Conservation (phyloP, 495 filamentous ascomycete genomes). For the Hyaloscypha bicolor region DNA sequence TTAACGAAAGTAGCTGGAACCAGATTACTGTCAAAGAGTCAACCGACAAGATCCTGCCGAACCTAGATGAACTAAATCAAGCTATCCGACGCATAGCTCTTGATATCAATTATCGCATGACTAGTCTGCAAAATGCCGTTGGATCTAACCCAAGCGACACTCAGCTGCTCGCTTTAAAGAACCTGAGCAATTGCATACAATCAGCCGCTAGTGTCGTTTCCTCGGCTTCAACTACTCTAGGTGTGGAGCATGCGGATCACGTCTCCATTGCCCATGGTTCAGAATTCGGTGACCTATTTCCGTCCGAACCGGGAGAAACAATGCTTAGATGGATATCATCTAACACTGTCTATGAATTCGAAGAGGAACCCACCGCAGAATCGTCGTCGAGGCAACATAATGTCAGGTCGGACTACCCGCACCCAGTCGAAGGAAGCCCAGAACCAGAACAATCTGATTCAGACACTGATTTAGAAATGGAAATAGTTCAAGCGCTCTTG, state of each 20-base stretch:
- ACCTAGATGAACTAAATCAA: slow-evolving; percentile 23
- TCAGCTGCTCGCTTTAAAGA: slow-evolving; percentile 7
- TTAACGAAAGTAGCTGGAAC: slow-evolving; percentile 18
- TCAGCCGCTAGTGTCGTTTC: slow-evolving; percentile 25
- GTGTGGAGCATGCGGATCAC: slow-evolving; percentile 5
- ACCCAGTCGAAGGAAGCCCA: slow-evolving; percentile 2
- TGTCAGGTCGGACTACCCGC: not conserved
- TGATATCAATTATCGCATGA: slow-evolving; percentile 21
- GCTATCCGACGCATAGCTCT: slow-evolving; percentile 20
- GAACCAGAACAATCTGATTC: slow-evolving; percentile 20
- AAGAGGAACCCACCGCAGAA: slow-evolving; percentile 6
- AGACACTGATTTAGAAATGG: slow-evolving; percentile 20
- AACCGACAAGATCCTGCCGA: slow-evolving; percentile 26
- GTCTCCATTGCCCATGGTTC: slow-evolving; percentile 17
- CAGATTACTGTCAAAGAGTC: slow-evolving; percentile 28
- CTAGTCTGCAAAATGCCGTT: slow-evolving; percentile 15
- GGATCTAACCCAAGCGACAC: slow-evolving; percentile 13
- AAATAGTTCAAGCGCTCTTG: slow-evolving; percentile 22
- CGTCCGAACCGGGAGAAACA: slow-evolving; percentile 18
- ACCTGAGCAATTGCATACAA: slow-evolving; percentile 25
- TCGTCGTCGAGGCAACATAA: slow-evolving; percentile 1
- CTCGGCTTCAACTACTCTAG: slow-evolving; percentile 24
- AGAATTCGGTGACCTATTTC: slow-evolving; percentile 27
- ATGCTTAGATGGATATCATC: slow-evolving; percentile 26
- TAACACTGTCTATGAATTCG: slow-evolving; percentile 26